Evolutionary conservation across 163 green algal genomes (phyloP).

Genomic region (Chloromonas sp.): DNA sequence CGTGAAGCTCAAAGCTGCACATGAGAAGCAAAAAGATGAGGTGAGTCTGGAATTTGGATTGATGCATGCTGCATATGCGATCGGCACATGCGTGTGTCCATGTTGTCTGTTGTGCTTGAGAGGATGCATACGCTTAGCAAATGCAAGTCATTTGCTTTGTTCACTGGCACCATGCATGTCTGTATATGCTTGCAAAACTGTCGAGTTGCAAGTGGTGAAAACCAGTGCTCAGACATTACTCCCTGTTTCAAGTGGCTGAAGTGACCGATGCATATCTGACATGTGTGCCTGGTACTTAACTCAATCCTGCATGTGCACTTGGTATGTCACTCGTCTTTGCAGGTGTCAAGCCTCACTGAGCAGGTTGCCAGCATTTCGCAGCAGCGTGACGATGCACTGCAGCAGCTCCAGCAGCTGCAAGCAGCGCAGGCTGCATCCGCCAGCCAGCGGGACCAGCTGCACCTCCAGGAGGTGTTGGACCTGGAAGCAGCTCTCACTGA

Average conservation of each 20-base stretch:
- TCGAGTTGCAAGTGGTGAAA: not conserved
- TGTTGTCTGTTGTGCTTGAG: too few relatives aligned
- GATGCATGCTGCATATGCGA: not conserved
- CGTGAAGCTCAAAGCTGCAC: not conserved
- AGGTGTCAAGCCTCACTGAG: not conserved
- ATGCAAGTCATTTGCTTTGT: not conserved
- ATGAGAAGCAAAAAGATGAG: not conserved
- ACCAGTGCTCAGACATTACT: not conserved
- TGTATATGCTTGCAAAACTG: not conserved
- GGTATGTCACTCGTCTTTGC: not conserved
- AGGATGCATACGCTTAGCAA: too few relatives aligned
- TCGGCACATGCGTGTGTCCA: too few relatives aligned
- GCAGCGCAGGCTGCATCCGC: not conserved
- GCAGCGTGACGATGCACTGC: not conserved
- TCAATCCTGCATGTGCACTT: not conserved
- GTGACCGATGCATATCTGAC: too few relatives aligned
- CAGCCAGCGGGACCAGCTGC: not conserved
- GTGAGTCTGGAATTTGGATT: not conserved
- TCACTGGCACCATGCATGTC: not conserved
- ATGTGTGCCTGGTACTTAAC: too few relatives aligned
- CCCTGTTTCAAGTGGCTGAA: not conserved
- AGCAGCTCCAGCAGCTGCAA: not conserved
- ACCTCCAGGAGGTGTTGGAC: not conserved
- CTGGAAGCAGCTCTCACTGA: not conserved
- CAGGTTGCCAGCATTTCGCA: not conserved